A percentile compares a stretch with the other conserved stretches of the same genome.
Evolutionary conservation across 2,329 filamentous ascomycete genomes (phyloP).

Genomic region (Cryphonectria nitschkei): DNA sequence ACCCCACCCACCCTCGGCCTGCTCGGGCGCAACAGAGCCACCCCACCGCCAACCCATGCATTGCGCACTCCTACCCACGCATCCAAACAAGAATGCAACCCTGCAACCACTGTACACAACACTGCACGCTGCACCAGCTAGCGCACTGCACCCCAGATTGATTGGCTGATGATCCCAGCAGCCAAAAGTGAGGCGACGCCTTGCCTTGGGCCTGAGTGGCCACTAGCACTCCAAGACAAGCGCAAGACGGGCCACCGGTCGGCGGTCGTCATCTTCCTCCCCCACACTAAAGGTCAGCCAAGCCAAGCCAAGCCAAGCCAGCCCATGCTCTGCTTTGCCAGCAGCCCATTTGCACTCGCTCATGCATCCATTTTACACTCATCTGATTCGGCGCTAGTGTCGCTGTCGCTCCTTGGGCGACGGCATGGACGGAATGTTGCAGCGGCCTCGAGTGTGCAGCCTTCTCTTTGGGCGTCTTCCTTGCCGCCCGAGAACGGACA

Average conservation of each 20-base stretch:
- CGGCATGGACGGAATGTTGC: no score
- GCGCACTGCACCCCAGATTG: background rate
- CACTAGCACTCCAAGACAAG: background rate
- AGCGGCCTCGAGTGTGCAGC: background rate
- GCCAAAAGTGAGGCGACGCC: conserved; percentile 14
- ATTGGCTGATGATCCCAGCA: background rate
- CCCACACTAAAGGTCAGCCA: background rate
- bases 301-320: background rate
- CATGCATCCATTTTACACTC: no score
- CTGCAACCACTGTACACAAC: background rate
- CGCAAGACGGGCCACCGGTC: background rate
- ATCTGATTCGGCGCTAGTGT: background rate
- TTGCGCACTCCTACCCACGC: background rate
- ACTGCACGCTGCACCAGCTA: background rate
- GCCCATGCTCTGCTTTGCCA: background rate
- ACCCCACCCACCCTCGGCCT: background rate
- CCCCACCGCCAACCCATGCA: background rate
- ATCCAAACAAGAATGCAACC: background rate
- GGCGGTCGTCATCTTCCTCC: background rate
- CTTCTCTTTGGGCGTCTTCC: background rate
- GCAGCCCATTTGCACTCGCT: background rate
- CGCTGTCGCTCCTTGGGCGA: background rate
- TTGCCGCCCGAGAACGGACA: background rate
- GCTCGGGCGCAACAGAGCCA: background rate
- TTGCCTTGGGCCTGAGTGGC: conserved; percentile 10